Percentiles rank a stretch among this genome's conserved stretches.
These are phyloP conservation scores for Phyllosticta capitalensis DNA, from an alignment of 2,329 filamentous ascomycete species.

Conservation along the genomic window DNA sequence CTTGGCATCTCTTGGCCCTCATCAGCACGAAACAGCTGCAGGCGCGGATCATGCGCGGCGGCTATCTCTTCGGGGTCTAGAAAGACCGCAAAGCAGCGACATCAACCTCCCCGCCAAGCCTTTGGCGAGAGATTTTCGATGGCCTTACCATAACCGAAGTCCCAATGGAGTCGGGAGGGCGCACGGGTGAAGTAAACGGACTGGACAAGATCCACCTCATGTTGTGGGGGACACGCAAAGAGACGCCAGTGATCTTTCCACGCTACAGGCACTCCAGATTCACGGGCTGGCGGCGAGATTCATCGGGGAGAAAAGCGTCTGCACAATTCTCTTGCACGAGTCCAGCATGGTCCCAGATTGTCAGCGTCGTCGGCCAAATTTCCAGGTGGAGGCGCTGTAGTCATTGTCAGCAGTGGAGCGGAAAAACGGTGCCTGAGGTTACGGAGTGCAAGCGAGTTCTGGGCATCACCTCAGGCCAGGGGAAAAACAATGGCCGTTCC, in stretches of 20 bases:
- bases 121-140: not conserved
- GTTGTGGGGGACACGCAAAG: not conserved
- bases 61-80: not conserved
- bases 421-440: not conserved
- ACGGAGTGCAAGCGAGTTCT: not conserved
- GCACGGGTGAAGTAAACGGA: not conserved
- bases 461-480: not conserved
- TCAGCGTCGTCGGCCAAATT: not conserved
- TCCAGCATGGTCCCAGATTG: not conserved
- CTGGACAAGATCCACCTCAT: not conserved
- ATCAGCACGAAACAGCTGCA: slow-evolving; percentile 10
- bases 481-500: not conserved
- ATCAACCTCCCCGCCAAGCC: not conserved
- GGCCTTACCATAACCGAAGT: not conserved
- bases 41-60: not conserved
- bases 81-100: not conserved
- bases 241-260: not conserved
- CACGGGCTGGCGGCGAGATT: not conserved
- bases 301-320: not conserved
- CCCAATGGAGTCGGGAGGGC: not conserved
- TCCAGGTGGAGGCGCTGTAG: not conserved
- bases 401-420: not conserved
- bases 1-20: slow-evolving; percentile 4
- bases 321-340: not conserved
- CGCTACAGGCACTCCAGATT: not conserved